A percentile compares a stretch with the other conserved stretches of the same genome.
phyloP scores from a whole-genome alignment of 495 filamentous ascomycete genomes.

The Xylaria sp. region DNA sequence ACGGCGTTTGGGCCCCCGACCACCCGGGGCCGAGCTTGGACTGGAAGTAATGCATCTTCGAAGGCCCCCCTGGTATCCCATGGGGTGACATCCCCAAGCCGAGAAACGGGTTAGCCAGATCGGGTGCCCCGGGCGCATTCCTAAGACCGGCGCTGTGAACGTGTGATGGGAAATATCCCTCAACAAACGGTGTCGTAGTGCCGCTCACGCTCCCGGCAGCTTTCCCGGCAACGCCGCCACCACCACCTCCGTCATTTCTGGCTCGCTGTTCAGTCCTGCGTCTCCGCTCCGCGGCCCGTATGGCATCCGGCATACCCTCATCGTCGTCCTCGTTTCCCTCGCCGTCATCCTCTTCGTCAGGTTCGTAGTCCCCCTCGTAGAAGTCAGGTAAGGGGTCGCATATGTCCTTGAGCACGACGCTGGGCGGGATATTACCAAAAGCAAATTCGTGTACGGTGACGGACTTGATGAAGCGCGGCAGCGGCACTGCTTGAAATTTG shows the following conservation, averaged over 20 bases:
- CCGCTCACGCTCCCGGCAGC: slow-evolving; percentile 17
- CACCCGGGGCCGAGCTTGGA: slow-evolving; percentile 78
- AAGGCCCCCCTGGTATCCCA: slow-evolving; percentile 83
- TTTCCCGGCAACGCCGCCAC: slow-evolving; percentile 22
- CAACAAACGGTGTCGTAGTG: slow-evolving; percentile 30
- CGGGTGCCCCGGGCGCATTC: slow-evolving; percentile 44
- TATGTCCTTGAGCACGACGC: slow-evolving; percentile 93
- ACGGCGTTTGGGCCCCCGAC: slow-evolving; percentile 84
- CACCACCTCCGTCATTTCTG: slow-evolving; percentile 33
- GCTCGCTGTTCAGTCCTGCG: slow-evolving; percentile 46
- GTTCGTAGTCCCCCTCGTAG: slow-evolving; percentile 82
- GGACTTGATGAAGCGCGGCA: slow-evolving; percentile 95
- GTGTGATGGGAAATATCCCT: slow-evolving; percentile 44
- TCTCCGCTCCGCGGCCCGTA: slow-evolving; percentile 53
- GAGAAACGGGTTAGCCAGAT: slow-evolving; percentile 69
- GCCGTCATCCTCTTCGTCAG: slow-evolving; percentile 53
- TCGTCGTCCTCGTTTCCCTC: slow-evolving; percentile 44
- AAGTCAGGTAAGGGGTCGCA: slow-evolving; percentile 95
- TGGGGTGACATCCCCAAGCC: slow-evolving; percentile 63
- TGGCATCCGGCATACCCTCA: slow-evolving; percentile 45
- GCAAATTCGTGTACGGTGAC: slow-evolving; percentile 94
- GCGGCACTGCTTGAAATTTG: slow-evolving; percentile 87
- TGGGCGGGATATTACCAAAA: slow-evolving; percentile 82
- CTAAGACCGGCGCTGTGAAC: slow-evolving; percentile 43
- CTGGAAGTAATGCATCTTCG: slow-evolving; percentile 91